Evolutionary conservation across 345 rosid species (phyloP), one percentile per base, ranked within the genome.

Genomic region (Pistacia atlantica): DNA sequence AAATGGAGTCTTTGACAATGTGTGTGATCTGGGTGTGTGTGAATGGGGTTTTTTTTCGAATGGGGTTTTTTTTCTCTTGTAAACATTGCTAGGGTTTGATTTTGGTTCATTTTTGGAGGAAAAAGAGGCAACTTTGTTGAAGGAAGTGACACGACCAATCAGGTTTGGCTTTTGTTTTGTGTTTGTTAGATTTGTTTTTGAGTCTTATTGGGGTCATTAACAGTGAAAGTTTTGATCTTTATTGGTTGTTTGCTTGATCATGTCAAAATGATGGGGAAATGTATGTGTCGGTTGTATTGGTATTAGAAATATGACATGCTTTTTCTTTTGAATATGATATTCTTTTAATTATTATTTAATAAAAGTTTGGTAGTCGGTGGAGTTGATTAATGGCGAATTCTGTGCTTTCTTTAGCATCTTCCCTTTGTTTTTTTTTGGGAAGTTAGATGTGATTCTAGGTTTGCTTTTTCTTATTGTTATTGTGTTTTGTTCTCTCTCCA

Each of bases 1-100:
- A 69, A 37, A 72, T 83, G 20, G 54, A 49, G 69, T 25, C 68
- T 68, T 75, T 80, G 52, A 75, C 85, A 78, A 72, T 85, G 86
- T 77, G 35, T 28, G 69, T 72, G 77, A 58, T 59, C 35, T 78
- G 71, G 49, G 64, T 64, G 68, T 62, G 63, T 74, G 55, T 38
- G 28, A 72, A 73, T 16, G 25, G 45, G 42, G 61, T 58, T 54
- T 20, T 65, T 31, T 80, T 65, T 42, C 69, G 20, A 46, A 20
- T 75, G 77, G 72, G 76, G 13, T 73, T 68, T 64, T 66, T 60
- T 37, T 54, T 73, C 74, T 51, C 64, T 35, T 48, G 4, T 54
- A 12, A 65, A 37, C 25, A 66, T 55, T 22, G 54, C 55, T 72
- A 73, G 72, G 65, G 70, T 58, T 73, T 73, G 79, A 72, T 63